Conservation (phyloP, 768 basidiomycete genomes). For the Coprinellus aureogranulatus region DNA sequence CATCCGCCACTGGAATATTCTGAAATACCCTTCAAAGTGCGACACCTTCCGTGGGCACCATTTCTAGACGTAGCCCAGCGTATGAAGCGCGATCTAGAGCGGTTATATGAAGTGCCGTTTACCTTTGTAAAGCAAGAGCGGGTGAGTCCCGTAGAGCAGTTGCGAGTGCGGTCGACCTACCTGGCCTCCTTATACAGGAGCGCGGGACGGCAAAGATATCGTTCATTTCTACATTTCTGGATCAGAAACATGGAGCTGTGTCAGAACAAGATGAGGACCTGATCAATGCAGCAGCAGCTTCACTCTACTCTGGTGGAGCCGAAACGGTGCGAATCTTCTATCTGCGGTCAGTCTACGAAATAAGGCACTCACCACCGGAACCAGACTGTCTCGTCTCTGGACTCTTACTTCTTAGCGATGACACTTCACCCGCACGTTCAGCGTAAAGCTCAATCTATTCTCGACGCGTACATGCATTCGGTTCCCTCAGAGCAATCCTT, state of each 20-base stretch:
- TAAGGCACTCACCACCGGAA: background rate
- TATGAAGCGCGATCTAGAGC: constrained; percentile 24
- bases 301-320: constrained; percentile 22
- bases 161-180: too few species aligned
- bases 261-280: constrained; percentile 23
- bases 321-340: constrained; percentile 17
- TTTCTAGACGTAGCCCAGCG: constrained; percentile 23
- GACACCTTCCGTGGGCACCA: constrained; percentile 33
- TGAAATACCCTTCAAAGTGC: constrained; percentile 19
- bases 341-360: too few species aligned
- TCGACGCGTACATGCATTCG: constrained; percentile 8
- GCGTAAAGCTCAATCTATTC: constrained; percentile 13
- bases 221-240: constrained; percentile 21
- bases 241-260: constrained; percentile 16
- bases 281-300: constrained; percentile 28
- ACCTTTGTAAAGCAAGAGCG: constrained; percentile 23
- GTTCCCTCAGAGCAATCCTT: background rate
- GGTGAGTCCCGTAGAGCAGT: background rate
- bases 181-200: too few species aligned
- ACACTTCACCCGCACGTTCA: constrained; percentile 15
- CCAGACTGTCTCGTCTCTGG: constrained; percentile 15
- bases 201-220: constrained; percentile 16
- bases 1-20: background rate
- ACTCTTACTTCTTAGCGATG: constrained; percentile 18
- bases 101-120: constrained; percentile 28